Conservation (phyloP, 139 green algal genomes). For the Chlorokybus atmophyticus region DNA sequence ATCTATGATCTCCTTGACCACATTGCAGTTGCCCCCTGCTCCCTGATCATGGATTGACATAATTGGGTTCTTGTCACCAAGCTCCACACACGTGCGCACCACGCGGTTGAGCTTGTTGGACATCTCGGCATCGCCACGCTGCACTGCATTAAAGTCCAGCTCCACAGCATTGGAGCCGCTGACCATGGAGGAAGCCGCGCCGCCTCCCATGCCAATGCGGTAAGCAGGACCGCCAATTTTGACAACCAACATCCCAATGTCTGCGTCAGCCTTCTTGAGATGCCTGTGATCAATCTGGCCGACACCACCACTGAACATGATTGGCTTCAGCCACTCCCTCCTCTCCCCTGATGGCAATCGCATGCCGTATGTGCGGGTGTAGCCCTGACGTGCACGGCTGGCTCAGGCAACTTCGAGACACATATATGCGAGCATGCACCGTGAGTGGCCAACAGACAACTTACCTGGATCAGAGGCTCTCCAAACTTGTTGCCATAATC, state of each 20-base stretch:
- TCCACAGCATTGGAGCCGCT: conserved; percentile 63
- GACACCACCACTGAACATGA: conserved; percentile 95
- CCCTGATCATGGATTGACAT: conserved; percentile 79
- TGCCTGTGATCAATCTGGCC: conserved; percentile 63
- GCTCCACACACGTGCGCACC: conserved; percentile 87
- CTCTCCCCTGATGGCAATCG: conserved; percentile 71
- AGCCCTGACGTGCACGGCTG: conserved; percentile 40
- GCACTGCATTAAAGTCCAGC: conserved; percentile 97
- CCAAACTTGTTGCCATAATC: conserved; percentile 99
- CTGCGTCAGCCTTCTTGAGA: conserved; percentile 52
- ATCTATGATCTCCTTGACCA: conserved; percentile 99
- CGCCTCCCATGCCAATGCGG: conserved; percentile 96
- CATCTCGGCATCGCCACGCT: conserved; percentile 95
- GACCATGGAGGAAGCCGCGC: conserved; percentile 73
- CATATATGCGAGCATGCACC: too few relatives aligned
- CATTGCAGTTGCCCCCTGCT: conserved; percentile 97
- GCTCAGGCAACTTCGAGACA: too few relatives aligned
- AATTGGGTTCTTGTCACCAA: conserved; percentile 86
- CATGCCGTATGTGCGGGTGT: conserved; percentile 85
- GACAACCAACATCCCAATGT: conserved; percentile 90
- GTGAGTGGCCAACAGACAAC: too few relatives aligned
- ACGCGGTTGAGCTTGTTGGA: conserved; percentile 96
- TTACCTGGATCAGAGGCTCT: conserved; percentile 74
- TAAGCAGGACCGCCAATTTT: conserved; percentile 98
- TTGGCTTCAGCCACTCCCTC: conserved; percentile 97